These are phyloP conservation scores for Kitagawia praeruptora DNA, from an alignment of 129 eudicot genomes.

Conservation along the genomic window DNA sequence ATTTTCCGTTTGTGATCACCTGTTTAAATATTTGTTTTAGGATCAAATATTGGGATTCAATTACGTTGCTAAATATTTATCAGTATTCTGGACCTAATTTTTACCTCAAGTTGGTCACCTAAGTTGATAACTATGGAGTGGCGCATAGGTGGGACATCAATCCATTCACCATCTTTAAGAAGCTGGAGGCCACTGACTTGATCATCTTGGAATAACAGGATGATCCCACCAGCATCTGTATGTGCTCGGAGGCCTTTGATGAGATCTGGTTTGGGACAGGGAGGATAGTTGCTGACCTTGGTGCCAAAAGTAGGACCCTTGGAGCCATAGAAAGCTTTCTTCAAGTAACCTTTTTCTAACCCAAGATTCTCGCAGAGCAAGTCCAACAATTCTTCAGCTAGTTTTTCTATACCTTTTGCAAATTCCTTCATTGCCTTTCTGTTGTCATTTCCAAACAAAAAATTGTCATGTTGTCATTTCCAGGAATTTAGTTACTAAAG, in stretches of 20 bases:
- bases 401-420: slow-evolving; percentile 56
- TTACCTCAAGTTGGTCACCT: slow-evolving; percentile 96
- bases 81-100: background rate
- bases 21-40: slow-evolving; percentile 13
- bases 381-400: slow-evolving; percentile 64
- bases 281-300: slow-evolving; percentile 90
- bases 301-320: slow-evolving; percentile 93
- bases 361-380: slow-evolving; percentile 90
- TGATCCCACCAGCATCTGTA: slow-evolving; percentile 96
- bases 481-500: background rate
- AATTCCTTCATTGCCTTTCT: slow-evolving; percentile 84
- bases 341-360: slow-evolving; percentile 69
- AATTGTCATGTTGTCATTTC: background rate
- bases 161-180: slow-evolving; percentile 78
- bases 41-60: background rate
- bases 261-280: slow-evolving; percentile 86
- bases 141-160: slow-evolving; percentile 94
- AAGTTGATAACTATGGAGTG: slow-evolving; percentile 88
- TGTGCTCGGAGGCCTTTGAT: slow-evolving; percentile 94
- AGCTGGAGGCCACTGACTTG: slow-evolving; percentile 97
- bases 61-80: background rate
- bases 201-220: slow-evolving; percentile 88
- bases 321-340: slow-evolving; percentile 74
- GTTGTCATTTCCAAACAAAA: slow-evolving; percentile 14
- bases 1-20: slow-evolving; percentile 96